A percentile compares a stretch with the other conserved stretches of the same genome.
phyloP scores from a whole-genome alignment of 768 basidiomycete genomes.

The Vararia minispora region DNA sequence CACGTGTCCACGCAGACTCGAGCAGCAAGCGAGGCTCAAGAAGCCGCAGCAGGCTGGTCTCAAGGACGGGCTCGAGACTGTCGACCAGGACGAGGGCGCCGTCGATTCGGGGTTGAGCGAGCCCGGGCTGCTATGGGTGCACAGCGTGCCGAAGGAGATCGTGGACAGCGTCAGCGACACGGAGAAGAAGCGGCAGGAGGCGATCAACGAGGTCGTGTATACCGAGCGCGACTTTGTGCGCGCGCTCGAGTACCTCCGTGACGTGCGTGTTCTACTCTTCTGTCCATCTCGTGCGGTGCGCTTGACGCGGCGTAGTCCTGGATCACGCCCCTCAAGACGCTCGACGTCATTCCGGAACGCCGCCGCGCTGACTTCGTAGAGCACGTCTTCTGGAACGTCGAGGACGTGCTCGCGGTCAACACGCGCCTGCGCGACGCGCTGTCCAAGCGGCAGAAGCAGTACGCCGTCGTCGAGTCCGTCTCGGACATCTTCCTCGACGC shows the following conservation, averaged over 20 bases:
- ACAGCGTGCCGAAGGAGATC: slow-evolving; percentile 91
- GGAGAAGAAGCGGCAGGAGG: slow-evolving; percentile 95
- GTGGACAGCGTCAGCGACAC: slow-evolving; percentile 84
- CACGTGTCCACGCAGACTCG: slow-evolving; percentile 85
- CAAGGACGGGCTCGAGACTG: slow-evolving; percentile 57
- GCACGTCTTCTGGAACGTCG: slow-evolving; percentile 97
- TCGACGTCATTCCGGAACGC: slow-evolving; percentile 61
- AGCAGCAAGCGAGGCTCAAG: slow-evolving; percentile 90
- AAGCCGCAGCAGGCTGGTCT: slow-evolving; percentile 90
- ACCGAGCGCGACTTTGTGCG: slow-evolving; percentile 97
- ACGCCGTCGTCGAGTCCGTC: slow-evolving; percentile 85
- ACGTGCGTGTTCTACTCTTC: slow-evolving; percentile 42
- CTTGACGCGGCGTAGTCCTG: slow-evolving; percentile 45
- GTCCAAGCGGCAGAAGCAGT: slow-evolving; percentile 90
- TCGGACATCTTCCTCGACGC: slow-evolving; percentile 85
- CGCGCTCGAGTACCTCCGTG: slow-evolving; percentile 95
- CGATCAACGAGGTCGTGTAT: slow-evolving; percentile 92
- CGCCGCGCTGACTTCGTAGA: slow-evolving; percentile 78
- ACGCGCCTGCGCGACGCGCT: slow-evolving; percentile 85
- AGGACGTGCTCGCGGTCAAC: slow-evolving; percentile 89
- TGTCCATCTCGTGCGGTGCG: background rate
- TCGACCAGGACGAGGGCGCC: slow-evolving; percentile 72
- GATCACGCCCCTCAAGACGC: slow-evolving; percentile 77
- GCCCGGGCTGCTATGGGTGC: slow-evolving; percentile 88
- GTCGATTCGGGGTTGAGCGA: slow-evolving; percentile 49